Conservation (phyloP, 352 stramenopile species). For the Saprolegnia diclina region DNA sequence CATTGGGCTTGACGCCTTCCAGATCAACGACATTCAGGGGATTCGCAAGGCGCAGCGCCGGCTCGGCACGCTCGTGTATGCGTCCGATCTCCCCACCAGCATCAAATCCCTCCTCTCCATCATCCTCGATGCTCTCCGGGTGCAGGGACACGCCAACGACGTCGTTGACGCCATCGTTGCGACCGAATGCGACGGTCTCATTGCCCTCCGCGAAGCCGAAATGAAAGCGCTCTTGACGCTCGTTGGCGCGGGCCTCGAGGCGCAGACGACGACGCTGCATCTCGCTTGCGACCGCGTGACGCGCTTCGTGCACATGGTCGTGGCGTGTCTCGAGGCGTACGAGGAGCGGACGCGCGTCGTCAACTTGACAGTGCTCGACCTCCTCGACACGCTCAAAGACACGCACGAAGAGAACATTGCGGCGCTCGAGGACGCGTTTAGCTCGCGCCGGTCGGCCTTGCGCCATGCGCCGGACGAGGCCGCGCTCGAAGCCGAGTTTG, state of each 20-base stretch:
- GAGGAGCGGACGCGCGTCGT: conserved; percentile 51
- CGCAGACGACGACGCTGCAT: conserved; percentile 52
- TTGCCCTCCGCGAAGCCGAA: conserved; percentile 44
- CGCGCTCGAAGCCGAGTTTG: conserved; percentile 56
- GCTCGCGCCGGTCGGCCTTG: conserved; percentile 42
- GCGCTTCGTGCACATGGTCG: conserved; percentile 56
- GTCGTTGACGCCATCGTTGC: conserved; percentile 60
- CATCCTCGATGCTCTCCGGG: conserved; percentile 44
- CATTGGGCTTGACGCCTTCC: conserved; percentile 30
- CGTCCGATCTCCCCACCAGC: conserved; percentile 48
- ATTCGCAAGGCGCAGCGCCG: conserved; percentile 77
- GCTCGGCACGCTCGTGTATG: conserved; percentile 63
- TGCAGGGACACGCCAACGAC: conserved; percentile 60
- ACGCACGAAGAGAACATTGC: conserved; percentile 47
- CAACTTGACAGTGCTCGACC: conserved; percentile 60
- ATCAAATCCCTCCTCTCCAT: conserved; percentile 52
- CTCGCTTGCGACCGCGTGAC: conserved; percentile 50
- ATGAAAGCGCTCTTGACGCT: conserved; percentile 50
- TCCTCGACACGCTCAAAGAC: conserved; percentile 70
- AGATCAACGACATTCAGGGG: conserved; percentile 59
- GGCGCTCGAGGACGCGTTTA: conserved; percentile 48
- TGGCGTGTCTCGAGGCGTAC: conserved; percentile 50
- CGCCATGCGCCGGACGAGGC: conserved; percentile 66
- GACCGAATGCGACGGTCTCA: conserved; percentile 44
- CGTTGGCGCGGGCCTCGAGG: conserved; percentile 45